A percentile compares a stretch with the other conserved stretches of the same genome.
phyloP scores from a whole-genome alignment of 306 rosid genomes.

The Amphicarpaea edgeworthii region DNA sequence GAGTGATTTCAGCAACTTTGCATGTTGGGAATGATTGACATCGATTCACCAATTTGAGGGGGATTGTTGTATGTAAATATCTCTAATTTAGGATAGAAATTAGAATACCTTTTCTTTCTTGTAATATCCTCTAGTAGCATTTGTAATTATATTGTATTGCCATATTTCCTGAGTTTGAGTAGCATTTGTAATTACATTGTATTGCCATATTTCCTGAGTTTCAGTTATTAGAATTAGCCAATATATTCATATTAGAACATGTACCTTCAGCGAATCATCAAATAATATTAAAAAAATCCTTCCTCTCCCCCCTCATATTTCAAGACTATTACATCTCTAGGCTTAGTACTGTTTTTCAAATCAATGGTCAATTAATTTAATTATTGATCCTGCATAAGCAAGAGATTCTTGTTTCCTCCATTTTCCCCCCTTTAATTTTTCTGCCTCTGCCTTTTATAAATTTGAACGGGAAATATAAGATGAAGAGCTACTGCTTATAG shows the following conservation, averaged over 20 bases:
- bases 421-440: not conserved
- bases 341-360: not conserved
- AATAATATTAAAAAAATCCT: not conserved
- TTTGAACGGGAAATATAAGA: conserved; percentile 25
- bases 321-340: not conserved
- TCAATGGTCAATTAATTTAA: not conserved
- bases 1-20: conserved; percentile 6
- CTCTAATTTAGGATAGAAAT: not conserved
- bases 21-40: not conserved
- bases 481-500: conserved; percentile 9
- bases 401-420: conserved; percentile 23
- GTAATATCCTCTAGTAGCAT: not conserved
- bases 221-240: not conserved
- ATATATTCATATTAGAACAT: not conserved
- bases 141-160: not conserved
- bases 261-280: not conserved
- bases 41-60: not conserved
- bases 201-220: not conserved
- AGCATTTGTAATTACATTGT: not conserved
- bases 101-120: not conserved
- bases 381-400: conserved; percentile 16
- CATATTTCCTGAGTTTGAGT: not conserved
- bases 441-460: not conserved
- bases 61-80: not conserved
- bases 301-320: not conserved